Base-by-base conservation (phyloP, 495 filamentous ascomycete species). In the Penicillium nucicola region DNA sequence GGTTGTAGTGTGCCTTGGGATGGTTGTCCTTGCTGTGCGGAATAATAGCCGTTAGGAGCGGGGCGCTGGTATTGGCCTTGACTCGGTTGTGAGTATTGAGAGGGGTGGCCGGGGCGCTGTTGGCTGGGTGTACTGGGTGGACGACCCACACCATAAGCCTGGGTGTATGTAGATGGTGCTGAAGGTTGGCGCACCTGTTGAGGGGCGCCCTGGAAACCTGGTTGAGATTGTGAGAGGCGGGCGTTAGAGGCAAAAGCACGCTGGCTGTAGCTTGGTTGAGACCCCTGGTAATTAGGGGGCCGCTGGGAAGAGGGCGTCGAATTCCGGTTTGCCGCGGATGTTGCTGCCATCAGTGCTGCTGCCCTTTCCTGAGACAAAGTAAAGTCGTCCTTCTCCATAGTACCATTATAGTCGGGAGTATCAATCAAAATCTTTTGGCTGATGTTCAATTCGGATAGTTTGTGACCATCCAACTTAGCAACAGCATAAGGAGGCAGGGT, bases 361-460 rank as follows among this genome's bases (percentile, higher is more conserved):
- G 62, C 57, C 18, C 71, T 65, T 48, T 71, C 66, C 53, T 70
- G 68, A 30, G 74, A 66, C 14, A 69, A 43, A 12, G 68, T 67
- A 40, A 72, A 69, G 52, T 92, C 88, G 56, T 95, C 90, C 62
- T 91, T 88, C 60, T 96, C 90, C 85, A 96, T 87, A 12, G 85
- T 83, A 4, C 92, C 92, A 43, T 76, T 79, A 54, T 88, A 88
- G 60, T 88, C 82, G 34, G 82, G 84, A 19, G 74, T 82, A 30
- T 86, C 82, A 41, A 92, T 59, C 49, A 89, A 68, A 23, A 96
- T 81, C 70, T 84, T 89, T n/a, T 83, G 86, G 68, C 87, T 92
- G 60, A 97, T 83, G 47, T 85, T 87, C 10, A 97, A 73, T 17
- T 89, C 87, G 5, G 81, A 87, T 8, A 96, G 67, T 63, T 89